These are phyloP conservation scores for Sicyos edulis DNA, from an alignment of 306 rosid genomes.

Conservation along the genomic window DNA sequence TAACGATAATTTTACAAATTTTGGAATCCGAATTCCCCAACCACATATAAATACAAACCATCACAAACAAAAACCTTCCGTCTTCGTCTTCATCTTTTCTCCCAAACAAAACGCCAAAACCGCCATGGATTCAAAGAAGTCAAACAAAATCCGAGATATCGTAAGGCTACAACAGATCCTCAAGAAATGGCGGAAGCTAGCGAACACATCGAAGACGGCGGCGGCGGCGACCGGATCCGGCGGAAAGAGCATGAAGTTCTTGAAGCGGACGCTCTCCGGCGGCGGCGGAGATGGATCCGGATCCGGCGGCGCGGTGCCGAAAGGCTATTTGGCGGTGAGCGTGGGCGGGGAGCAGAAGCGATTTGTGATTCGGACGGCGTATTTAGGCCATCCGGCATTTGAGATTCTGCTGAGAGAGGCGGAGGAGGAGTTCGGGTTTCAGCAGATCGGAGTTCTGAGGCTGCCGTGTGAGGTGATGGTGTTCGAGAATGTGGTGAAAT, in stretches of 20 bases:
- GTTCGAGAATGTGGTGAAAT: slow-evolving; percentile 65
- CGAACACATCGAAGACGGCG: slow-evolving; percentile 50
- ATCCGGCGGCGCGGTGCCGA: slow-evolving; percentile 47
- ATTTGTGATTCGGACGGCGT: slow-evolving; percentile 69
- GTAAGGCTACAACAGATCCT: slow-evolving; percentile 91
- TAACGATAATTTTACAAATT: not conserved
- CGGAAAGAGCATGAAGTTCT: slow-evolving; percentile 51
- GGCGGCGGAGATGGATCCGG: slow-evolving; percentile 35
- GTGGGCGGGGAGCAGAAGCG: slow-evolving; percentile 69
- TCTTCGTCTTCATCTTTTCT: not conserved
- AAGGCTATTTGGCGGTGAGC: slow-evolving; percentile 77
- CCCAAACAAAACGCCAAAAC: not conserved
- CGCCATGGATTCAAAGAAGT: slow-evolving; percentile 64
- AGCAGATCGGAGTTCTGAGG: slow-evolving; percentile 74
- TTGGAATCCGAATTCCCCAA: slow-evolving; percentile 4
- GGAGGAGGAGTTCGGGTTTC: slow-evolving; percentile 91
- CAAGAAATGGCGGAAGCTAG: slow-evolving; percentile 85
- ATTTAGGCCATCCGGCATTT: slow-evolving; percentile 60
- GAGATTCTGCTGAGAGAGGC: slow-evolving; percentile 68
- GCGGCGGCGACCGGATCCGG: slow-evolving; percentile 16
- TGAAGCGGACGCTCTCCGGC: slow-evolving; percentile 57
- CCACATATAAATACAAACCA: not conserved
- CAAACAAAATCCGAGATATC: slow-evolving; percentile 81
- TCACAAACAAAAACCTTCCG: not conserved
- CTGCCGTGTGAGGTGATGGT: slow-evolving; percentile 71